A percentile compares a stretch with the other conserved stretches of the same genome.
Evolutionary conservation across 139 green algal species (phyloP).

Genomic region (Spirogloea muscicola): DNA sequence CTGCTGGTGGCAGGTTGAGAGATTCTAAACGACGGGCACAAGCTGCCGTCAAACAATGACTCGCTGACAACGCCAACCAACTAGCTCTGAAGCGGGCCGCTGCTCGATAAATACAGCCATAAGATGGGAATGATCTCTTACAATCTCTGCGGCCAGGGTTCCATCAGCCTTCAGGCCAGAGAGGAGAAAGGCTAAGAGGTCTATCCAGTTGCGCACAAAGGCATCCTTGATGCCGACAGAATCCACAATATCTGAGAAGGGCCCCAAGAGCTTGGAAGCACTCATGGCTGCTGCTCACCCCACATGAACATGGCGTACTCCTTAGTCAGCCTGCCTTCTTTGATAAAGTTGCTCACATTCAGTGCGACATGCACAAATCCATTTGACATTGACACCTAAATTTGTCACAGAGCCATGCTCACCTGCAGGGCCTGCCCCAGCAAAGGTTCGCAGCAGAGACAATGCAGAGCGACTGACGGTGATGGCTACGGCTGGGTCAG

Average conservation of each 20-base stretch:
- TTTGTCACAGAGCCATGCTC: too few species aligned
- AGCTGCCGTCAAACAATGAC: too few species aligned
- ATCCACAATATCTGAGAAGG: constrained; percentile 70
- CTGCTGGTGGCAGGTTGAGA: too few species aligned
- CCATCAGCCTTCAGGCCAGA: constrained; percentile 79
- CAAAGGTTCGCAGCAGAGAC: constrained; percentile 15
- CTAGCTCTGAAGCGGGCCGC: too few species aligned
- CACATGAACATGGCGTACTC: neutral
- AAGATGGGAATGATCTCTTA: too few species aligned
- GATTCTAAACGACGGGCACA: too few species aligned
- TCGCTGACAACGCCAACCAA: too few species aligned
- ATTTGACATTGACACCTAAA: neutral
- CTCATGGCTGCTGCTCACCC: constrained; percentile 13
- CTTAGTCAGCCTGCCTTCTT: too few species aligned
- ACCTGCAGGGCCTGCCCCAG: constrained; percentile 38
- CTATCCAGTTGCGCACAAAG: constrained; percentile 89
- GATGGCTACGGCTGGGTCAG: constrained; percentile 58
- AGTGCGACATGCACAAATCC: too few species aligned
- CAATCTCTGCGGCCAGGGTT: constrained; percentile 87
- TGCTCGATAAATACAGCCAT: too few species aligned
- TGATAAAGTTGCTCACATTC: too few species aligned
- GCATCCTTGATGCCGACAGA: constrained; percentile 58
- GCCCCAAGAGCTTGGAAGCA: constrained; percentile 65
- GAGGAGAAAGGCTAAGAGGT: constrained; percentile 95
- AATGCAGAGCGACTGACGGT: constrained; percentile 52